A percentile compares a stretch with the other conserved stretches of the same genome.
Evolutionary conservation across 352 stramenopile genomes (phyloP).

Genomic region (Phytophthora meadii): DNA sequence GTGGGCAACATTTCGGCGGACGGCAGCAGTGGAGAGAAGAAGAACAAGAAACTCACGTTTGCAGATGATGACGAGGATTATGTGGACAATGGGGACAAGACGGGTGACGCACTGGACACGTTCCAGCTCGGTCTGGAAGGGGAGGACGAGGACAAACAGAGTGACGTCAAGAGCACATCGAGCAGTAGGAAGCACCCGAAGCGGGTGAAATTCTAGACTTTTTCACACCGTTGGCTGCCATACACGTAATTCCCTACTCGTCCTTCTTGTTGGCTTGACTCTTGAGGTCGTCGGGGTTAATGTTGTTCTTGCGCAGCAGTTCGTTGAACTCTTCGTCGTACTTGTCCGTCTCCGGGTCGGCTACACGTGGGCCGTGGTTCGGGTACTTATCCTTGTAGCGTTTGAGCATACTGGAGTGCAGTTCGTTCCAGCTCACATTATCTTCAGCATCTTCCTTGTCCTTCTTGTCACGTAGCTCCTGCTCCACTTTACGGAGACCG

Average conservation of each 20-base stretch:
- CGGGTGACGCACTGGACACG: conserved; percentile 63
- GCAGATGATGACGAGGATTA: conserved; percentile 62
- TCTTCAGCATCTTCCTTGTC: conserved; percentile 49
- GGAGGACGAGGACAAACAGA: conserved; percentile 26
- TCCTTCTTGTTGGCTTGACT: conserved; percentile 41
- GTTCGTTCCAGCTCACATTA: conserved; percentile 83
- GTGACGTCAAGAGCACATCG: conserved; percentile 14
- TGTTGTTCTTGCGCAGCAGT: conserved; percentile 81
- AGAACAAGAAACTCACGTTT: conserved; percentile 87
- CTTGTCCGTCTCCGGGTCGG: conserved; percentile 56
- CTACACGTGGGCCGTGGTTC: conserved; percentile 58
- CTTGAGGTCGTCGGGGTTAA: conserved; percentile 67
- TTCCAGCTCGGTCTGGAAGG: conserved; percentile 49
- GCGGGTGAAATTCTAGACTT: conserved; percentile 57
- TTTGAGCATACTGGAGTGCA: conserved; percentile 74
- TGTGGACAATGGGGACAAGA: conserved; percentile 40
- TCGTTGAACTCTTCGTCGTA: conserved; percentile 90
- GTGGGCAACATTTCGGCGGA: conserved; percentile 71
- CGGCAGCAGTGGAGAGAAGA: conserved; percentile 53
- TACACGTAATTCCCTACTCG: conserved; percentile 12
- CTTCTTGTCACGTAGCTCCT: conserved; percentile 70
- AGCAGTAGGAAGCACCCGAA: conserved; percentile 36
- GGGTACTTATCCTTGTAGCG: conserved; percentile 86
- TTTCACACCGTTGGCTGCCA: not conserved
- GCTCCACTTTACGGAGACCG: conserved; percentile 75